These are phyloP conservation scores for Cercophora scortea DNA, from an alignment of 495 filamentous ascomycete species.

Conservation along the genomic window DNA sequence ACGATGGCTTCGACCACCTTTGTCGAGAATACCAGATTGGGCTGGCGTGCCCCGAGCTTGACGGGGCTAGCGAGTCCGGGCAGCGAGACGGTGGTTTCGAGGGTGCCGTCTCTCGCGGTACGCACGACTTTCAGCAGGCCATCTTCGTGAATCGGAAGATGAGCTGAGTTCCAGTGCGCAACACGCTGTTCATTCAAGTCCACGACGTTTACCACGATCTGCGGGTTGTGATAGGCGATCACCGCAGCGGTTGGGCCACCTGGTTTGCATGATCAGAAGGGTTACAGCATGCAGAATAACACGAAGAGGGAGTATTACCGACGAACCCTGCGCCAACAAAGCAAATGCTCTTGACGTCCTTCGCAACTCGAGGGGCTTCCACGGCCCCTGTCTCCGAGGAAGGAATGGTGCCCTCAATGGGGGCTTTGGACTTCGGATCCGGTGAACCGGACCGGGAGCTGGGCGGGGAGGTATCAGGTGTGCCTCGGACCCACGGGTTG, in stretches of 20 bases:
- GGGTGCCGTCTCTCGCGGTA: slow-evolving; percentile 50
- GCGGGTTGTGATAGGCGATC: slow-evolving; percentile 63
- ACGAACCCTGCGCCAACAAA: slow-evolving; percentile 27
- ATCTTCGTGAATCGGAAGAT: slow-evolving; percentile 72
- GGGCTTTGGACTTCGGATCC: slow-evolving; percentile 9
- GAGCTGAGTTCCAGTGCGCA: slow-evolving; percentile 60
- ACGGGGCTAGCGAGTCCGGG: slow-evolving; percentile 8
- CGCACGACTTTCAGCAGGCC: slow-evolving; percentile 61
- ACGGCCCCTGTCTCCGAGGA: slow-evolving; percentile 3
- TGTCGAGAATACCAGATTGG: slow-evolving; percentile 67
- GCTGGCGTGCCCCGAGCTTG: slow-evolving; percentile 28
- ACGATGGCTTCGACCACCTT: slow-evolving; percentile 51
- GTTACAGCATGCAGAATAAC: not conserved
- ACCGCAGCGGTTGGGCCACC: slow-evolving; percentile 72
- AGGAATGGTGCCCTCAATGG: not conserved
- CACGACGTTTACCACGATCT: slow-evolving; percentile 61
- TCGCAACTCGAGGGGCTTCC: not conserved
- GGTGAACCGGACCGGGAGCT: slow-evolving; percentile 16
- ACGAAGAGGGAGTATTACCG: slow-evolving; percentile 9
- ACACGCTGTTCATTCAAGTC: slow-evolving; percentile 61
- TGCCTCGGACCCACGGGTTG: slow-evolving; percentile 11
- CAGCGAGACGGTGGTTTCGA: slow-evolving; percentile 14
- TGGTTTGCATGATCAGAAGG: slow-evolving; percentile 15
- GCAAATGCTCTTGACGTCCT: slow-evolving; percentile 39
- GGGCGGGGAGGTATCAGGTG: slow-evolving; percentile 17